Conservation (phyloP, 805 yeast species). For the Sungouiella thailandica region DNA sequence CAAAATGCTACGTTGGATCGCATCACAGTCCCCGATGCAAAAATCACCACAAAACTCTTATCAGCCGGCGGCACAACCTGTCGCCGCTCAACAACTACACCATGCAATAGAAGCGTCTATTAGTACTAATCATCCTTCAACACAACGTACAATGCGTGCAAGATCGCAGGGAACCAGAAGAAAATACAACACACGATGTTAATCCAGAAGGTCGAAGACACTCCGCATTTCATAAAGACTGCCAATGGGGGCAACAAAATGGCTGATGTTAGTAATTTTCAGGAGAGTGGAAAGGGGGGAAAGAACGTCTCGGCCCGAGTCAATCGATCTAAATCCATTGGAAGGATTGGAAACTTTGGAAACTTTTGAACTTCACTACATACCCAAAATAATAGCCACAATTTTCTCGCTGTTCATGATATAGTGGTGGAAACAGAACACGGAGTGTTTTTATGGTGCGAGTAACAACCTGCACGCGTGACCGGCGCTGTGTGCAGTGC, state of each 20-base stretch:
- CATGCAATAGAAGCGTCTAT: too few relatives aligned
- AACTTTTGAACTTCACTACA: too few relatives aligned
- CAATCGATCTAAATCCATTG: not conserved
- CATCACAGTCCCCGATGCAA: too few relatives aligned
- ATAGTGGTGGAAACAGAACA: conserved; percentile 1
- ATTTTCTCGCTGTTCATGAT: conserved; percentile 38
- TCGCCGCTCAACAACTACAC: too few relatives aligned
- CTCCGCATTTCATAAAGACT: conserved; percentile 65
- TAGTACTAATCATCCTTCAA: too few relatives aligned
- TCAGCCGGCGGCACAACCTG: too few relatives aligned
- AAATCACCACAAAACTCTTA: too few relatives aligned
- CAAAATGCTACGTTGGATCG: too few relatives aligned
- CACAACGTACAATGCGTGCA: conserved; percentile 69
- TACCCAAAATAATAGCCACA: conserved; percentile 34
- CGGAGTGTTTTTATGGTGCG: not conserved
- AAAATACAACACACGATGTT: conserved; percentile 59
- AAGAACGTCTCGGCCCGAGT: not conserved
- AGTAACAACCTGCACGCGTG: conserved; percentile 1
- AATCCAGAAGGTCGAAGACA: conserved; percentile 58
- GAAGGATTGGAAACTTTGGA: not conserved
- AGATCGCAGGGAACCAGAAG: conserved; percentile 74
- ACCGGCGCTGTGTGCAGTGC: too few relatives aligned
- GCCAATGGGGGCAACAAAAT: conserved; percentile 71
- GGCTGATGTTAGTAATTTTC: conserved; percentile 30
- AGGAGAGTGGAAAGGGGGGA: not conserved